These are phyloP conservation scores for Fusarium kyushuense DNA, from an alignment of 2,329 filamentous ascomycete species.

Conservation along the genomic window DNA sequence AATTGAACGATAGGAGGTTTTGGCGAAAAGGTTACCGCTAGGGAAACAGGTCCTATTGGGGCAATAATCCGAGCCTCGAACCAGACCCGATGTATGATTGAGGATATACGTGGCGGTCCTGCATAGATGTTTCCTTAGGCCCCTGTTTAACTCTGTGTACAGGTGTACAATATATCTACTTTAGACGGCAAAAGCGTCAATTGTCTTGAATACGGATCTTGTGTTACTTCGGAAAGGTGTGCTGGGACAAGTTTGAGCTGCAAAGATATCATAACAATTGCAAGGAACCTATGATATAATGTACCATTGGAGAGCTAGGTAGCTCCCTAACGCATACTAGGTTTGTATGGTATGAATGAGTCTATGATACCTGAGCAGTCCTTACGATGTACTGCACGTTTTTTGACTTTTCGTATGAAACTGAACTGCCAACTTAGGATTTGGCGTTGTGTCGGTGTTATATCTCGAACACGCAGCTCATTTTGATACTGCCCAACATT, in stretches of 20 bases:
- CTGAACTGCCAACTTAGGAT: neutral
- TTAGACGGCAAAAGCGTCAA: conserved; percentile 57
- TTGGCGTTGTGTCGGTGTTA: neutral
- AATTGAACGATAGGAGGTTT: conserved; percentile 45
- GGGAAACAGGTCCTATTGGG: conserved; percentile 42
- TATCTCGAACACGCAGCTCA: neutral
- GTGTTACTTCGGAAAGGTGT: conserved; percentile 11
- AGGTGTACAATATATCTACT: conserved; percentile 66
- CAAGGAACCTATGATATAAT: conserved; percentile 12
- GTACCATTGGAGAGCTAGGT: neutral
- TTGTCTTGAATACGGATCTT: conserved; percentile 28
- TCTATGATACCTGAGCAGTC: neutral
- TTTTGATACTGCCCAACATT: neutral
- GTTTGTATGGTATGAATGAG: neutral
- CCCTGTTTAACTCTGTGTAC: conserved; percentile 61
- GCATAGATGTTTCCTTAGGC: conserved; percentile 64
- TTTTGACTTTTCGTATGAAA: neutral
- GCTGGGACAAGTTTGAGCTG: conserved; percentile 3
- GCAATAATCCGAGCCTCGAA: conserved; percentile 49
- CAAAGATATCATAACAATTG: conserved; percentile 1
- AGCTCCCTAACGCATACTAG: neutral
- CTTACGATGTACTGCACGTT: neutral
- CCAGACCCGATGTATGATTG: conserved; percentile 55
- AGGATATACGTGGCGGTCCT: conserved; percentile 57
- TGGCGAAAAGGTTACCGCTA: conserved; percentile 43